Conservation (phyloP, 2,329 filamentous ascomycete genomes). For the Trichoderma sp. region DNA sequence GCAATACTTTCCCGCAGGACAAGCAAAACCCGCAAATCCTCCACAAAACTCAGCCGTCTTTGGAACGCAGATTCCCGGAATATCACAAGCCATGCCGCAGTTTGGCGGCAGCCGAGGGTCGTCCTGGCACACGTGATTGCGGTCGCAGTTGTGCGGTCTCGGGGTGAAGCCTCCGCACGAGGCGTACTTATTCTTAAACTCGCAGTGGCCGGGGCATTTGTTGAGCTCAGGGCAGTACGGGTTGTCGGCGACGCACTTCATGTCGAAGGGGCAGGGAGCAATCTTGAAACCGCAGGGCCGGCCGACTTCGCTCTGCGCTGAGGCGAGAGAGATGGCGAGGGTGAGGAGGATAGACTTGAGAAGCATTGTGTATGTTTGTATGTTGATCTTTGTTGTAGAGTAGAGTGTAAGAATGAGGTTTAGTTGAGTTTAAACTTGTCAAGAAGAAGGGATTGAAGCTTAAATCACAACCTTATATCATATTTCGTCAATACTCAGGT, state of each 20-base stretch:
- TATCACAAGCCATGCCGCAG: constrained; percentile 38
- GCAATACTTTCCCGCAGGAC: constrained; percentile 30
- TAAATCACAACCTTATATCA: not conserved
- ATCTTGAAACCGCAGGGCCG: constrained; percentile 31
- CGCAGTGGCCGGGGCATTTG: constrained; percentile 31
- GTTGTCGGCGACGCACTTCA: constrained; percentile 27
- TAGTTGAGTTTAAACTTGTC: not conserved
- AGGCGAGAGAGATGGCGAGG: constrained; percentile 23
- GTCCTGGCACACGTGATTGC: constrained; percentile 30
- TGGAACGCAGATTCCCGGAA: constrained; percentile 34
- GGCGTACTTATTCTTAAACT: constrained; percentile 31
- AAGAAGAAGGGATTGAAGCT: not conserved
- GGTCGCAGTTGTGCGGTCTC: constrained; percentile 28
- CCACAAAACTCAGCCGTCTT: constrained; percentile 24
- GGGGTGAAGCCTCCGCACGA: constrained; percentile 33
- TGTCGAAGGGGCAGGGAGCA: constrained; percentile 29
- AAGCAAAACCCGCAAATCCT: constrained; percentile 28
- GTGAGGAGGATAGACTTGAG: constrained; percentile 23
- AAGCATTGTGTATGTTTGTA: constrained; percentile 26
- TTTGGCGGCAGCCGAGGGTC: constrained; percentile 32
- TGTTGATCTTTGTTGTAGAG: not conserved
- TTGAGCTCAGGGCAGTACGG: constrained; percentile 28
- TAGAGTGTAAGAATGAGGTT: not conserved
- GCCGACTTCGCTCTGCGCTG: constrained; percentile 4
- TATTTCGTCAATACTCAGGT: not conserved